Base-by-base conservation (phyloP, 345 rosid genomes). In the Populus euphratica region DNA sequence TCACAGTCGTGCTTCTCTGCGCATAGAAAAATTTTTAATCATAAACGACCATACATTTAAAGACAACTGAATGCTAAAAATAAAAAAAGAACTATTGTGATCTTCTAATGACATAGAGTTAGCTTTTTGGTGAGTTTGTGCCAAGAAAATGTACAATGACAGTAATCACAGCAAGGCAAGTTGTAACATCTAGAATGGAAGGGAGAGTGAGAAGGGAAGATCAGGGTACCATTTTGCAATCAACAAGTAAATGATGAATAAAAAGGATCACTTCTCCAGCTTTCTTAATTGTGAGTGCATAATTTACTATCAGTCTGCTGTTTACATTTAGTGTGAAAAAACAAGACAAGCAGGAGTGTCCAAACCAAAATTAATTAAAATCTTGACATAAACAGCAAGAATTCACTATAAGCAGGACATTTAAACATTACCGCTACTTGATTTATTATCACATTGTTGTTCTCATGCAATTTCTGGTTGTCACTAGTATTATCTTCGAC, bases 1-100 rank as follows among this genome's bases (percentile, higher is more conserved):
- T 89, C 69, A 86, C 39, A 73, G 74, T 72, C 64, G 87, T 52
- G 59, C 80, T 81, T 75, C 84, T 83, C 98, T 94, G 89, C 89
- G 82, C 23, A 79, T 69, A 59, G 44, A 23, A 64, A 83, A 11
- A 80, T 36, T 39, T 76, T 68, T 33, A 47, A 66, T 79, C 66
- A 73, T 44, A 71, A 71, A 43, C 20, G 8, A 41, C 35, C 23
- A 66, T 7, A 50, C 59, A 21, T 44, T 61, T 17, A 11, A 29
- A 69, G 14, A 59, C 35, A 59, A 73, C 35, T 35, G 1, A 72
- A 36, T 16, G 56, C 43, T 33, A 23, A 39, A 16, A 76, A 73
- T 13, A 43, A 75, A 47, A 47, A 44, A 47, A 47, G 5, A 47
- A 13, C 18, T 43, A 61, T 5, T 18, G 2, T 43, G 18, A 70